phyloP scores from a whole-genome alignment of 805 yeast genomes.

The Clavispora fructus region DNA sequence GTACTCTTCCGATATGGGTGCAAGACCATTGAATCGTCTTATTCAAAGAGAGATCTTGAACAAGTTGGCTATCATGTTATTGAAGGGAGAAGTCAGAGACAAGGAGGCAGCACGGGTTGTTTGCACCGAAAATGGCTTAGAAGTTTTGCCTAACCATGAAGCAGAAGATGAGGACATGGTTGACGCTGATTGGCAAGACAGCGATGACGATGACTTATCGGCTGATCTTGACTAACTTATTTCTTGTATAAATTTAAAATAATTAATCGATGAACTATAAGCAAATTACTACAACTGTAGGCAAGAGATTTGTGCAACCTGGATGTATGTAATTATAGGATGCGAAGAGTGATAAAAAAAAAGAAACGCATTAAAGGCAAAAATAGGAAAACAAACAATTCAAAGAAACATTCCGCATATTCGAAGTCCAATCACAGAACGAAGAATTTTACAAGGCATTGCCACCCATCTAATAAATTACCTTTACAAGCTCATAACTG shows the following conservation, averaged over 20 bases:
- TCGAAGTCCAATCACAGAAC: no score
- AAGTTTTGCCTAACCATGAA: slow-evolving; percentile 84
- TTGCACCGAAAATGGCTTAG: slow-evolving; percentile 56
- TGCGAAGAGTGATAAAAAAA: no score
- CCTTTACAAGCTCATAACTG: not conserved
- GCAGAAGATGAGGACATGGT: slow-evolving; percentile 43
- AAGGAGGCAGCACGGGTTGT: slow-evolving; percentile 78
- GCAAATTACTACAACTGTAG: no score
- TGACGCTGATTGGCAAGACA: slow-evolving; percentile 57
- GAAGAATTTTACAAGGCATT: not conserved
- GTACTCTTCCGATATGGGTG: slow-evolving; percentile 91
- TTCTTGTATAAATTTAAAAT: not conserved
- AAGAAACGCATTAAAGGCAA: no score
- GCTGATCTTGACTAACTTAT: slow-evolving; percentile 18
- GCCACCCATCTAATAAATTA: not conserved
- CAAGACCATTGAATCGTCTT: slow-evolving; percentile 90
- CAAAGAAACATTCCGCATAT: no score
- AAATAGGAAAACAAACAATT: no score
- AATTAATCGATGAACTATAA: no score
- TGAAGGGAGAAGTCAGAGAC: slow-evolving; percentile 82
- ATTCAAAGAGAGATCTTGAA: slow-evolving; percentile 87
- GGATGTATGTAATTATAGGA: no score
- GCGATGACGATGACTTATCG: slow-evolving; percentile 48
- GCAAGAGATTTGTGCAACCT: no score
- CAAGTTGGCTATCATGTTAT: slow-evolving; percentile 79